These are phyloP conservation scores for Phyllosticta citribraziliensis DNA, from an alignment of 2,329 filamentous ascomycete species.

Conservation along the genomic window DNA sequence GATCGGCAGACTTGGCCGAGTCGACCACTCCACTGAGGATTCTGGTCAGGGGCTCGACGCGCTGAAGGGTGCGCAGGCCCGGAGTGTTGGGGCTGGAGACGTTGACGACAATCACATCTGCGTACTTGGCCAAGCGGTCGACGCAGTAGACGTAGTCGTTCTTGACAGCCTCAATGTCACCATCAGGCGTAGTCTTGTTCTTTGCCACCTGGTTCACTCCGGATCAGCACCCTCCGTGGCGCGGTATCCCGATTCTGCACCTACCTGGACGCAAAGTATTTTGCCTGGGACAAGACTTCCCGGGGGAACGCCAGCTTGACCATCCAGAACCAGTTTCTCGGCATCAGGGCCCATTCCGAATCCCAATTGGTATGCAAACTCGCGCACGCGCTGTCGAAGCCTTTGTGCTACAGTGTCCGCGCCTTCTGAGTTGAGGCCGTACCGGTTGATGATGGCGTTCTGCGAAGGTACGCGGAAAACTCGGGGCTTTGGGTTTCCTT, in stretches of 20 bases:
- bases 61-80: slow-evolving; percentile 78
- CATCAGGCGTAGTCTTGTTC: slow-evolving; percentile 85
- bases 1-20: slow-evolving; percentile 58
- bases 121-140: slow-evolving; percentile 69
- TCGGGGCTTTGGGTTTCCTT: slow-evolving; percentile 76
- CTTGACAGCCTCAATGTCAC: slow-evolving; percentile 71
- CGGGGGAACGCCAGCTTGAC: slow-evolving; percentile 65
- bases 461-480: slow-evolving; percentile 79
- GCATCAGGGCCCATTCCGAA: slow-evolving; percentile 52
- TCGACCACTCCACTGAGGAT: slow-evolving; percentile 75
- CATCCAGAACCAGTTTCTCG: slow-evolving; percentile 66
- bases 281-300: slow-evolving; percentile 70
- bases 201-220: slow-evolving; percentile 55
- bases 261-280: slow-evolving; percentile 67
- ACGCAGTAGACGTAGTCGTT: slow-evolving; percentile 85
- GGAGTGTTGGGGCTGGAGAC: slow-evolving; percentile 96
- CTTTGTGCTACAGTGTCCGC: slow-evolving; percentile 77
- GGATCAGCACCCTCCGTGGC: not conserved
- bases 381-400: slow-evolving; percentile 65
- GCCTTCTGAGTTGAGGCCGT: slow-evolving; percentile 86
- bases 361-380: slow-evolving; percentile 63
- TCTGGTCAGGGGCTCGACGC: slow-evolving; percentile 68
- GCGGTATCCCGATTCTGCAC: not conserved
- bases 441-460: slow-evolving; percentile 87
- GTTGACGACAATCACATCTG: slow-evolving; percentile 95